A percentile compares a stretch with the other conserved stretches of the same genome.
Evolutionary conservation across 2,329 filamentous ascomycete genomes (phyloP).

Genomic region (Arachnopeziza araneosa): DNA sequence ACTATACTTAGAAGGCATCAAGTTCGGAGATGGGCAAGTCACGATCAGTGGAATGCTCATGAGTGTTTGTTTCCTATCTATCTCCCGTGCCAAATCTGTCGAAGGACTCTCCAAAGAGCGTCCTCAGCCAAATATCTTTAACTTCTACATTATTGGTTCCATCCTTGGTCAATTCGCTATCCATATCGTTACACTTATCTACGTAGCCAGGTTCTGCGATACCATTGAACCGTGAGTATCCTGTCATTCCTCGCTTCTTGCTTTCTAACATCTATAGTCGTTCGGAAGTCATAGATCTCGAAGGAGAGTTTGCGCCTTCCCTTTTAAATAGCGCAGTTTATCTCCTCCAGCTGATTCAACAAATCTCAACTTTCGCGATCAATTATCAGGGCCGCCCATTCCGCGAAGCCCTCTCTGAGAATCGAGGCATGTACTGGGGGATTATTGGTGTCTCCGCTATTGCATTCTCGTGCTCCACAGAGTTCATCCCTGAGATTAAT

Average conservation of each 20-base stretch:
- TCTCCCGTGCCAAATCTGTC: conserved; percentile 94
- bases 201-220: conserved; percentile 86
- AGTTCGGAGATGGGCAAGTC: conserved; percentile 96
- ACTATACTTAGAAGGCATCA: conserved; percentile 95
- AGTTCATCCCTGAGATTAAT: conserved; percentile 94
- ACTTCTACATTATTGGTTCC: conserved; percentile 96
- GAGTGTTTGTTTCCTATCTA: conserved; percentile 98
- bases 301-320: conserved; percentile 89
- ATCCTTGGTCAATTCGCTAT: conserved; percentile 96
- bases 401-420: conserved; percentile 81
- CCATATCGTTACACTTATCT: conserved; percentile 90
- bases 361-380: conserved; percentile 98
- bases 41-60: conserved; percentile 99
- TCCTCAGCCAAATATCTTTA: conserved; percentile 98
- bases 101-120: conserved; percentile 95
- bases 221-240: conserved; percentile 71
- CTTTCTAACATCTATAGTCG: conserved; percentile 37
- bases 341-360: conserved; percentile 94
- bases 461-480: conserved; percentile 89
- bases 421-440: conserved; percentile 97
- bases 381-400: conserved; percentile 99
- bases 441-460: conserved; percentile 85
- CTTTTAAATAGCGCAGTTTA: conserved; percentile 96
- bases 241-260: not conserved
- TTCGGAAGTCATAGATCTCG: conserved; percentile 69